Conservation (phyloP, 257 asterid species). For the Fraxinus excelsior region DNA sequence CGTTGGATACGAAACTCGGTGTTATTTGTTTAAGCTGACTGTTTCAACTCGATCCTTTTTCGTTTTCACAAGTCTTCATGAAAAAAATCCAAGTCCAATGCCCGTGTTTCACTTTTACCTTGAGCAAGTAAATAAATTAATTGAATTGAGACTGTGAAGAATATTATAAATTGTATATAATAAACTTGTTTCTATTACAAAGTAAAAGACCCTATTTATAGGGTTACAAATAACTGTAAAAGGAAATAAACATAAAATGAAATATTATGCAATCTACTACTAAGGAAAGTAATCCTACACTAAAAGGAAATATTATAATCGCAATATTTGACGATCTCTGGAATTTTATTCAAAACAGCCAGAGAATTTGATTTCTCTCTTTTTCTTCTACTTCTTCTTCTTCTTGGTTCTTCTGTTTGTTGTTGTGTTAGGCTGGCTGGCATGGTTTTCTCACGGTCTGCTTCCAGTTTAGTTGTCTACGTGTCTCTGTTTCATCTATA, state of each 20-base stretch:
- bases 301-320: too few relatives aligned
- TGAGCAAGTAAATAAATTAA: not conserved
- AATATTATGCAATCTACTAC: too few relatives aligned
- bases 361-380: not conserved
- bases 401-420: not conserved
- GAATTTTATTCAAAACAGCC: too few relatives aligned
- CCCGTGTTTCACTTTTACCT: not conserved
- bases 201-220: too few relatives aligned
- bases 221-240: too few relatives aligned
- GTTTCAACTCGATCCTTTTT: not conserved
- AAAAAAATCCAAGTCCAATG: not conserved
- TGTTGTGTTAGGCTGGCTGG: not conserved
- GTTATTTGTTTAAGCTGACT: not conserved
- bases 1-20: not conserved
- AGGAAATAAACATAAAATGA: too few relatives aligned
- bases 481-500: not conserved
- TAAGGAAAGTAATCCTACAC: too few relatives aligned
- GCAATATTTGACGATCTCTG: too few relatives aligned
- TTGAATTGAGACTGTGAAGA: not conserved
- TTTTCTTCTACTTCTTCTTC: constrained; percentile 1
- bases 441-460: not conserved
- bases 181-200: too few relatives aligned
- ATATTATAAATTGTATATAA: too few relatives aligned
- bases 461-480: not conserved
- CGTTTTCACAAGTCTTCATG: not conserved